Conservation (phyloP, 768 basidiomycete species). For the Mycena polygramma region DNA sequence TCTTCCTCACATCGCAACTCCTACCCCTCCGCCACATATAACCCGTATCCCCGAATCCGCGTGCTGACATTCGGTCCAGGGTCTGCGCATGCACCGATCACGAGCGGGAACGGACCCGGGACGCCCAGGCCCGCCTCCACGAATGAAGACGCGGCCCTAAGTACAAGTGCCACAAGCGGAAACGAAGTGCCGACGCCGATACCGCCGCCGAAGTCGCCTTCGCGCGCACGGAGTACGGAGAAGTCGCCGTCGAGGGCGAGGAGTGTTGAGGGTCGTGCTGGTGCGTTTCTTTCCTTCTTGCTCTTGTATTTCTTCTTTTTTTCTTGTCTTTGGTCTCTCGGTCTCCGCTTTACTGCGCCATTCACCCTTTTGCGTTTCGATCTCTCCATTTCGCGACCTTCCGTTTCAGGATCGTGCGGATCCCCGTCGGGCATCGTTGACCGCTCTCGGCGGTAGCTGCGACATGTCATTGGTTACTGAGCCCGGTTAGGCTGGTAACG, state of each 20-base stretch:
- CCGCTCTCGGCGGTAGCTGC: too few relatives aligned
- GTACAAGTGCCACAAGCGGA: too few relatives aligned
- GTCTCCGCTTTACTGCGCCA: too few relatives aligned
- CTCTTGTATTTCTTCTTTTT: not conserved
- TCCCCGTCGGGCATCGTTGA: too few relatives aligned
- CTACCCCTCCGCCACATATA: not conserved
- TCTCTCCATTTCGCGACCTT: too few relatives aligned
- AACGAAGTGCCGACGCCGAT: not conserved
- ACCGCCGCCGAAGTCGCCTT: conserved; percentile 3
- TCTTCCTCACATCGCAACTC: not conserved
- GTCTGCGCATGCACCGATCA: not conserved
- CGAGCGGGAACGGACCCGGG: not conserved
- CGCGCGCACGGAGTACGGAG: not conserved
- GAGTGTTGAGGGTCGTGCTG: not conserved
- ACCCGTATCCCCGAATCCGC: conserved; percentile 9
- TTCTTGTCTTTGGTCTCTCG: not conserved
- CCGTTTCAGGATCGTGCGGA: too few relatives aligned
- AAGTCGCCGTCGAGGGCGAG: not conserved
- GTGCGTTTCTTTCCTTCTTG: conserved; percentile 9
- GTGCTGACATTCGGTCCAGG: conserved; percentile 13
- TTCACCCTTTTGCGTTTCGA: not conserved
- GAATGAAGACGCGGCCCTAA: too few relatives aligned
- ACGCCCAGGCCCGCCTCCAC: too few relatives aligned
- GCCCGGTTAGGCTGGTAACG: too few relatives aligned
- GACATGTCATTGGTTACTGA: too few relatives aligned